Evolutionary conservation across 352 stramenopile genomes (phyloP), one percentile per base, ranked within the genome.

Genomic region (Globisporangium cederbergense): DNA sequence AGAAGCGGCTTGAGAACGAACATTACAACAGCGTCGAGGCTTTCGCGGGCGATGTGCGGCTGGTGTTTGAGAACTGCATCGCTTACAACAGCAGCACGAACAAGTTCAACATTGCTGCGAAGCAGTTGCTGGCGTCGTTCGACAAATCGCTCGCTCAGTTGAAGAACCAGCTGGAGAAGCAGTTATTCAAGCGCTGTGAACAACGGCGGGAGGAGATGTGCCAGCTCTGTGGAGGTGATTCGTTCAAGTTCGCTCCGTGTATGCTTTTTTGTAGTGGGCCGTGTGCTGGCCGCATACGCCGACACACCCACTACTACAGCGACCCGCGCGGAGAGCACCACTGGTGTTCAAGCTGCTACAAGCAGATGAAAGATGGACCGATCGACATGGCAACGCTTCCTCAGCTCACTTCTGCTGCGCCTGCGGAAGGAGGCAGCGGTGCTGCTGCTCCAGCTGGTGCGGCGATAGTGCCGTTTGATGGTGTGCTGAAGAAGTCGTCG

Each of bases 1-100:
- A 97, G 71, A 98, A 98, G 73, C 82, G 91, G 1, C 68, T 99
- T 32, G 96, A 99, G 65, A 97, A 91, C 70, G 90, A 96, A 59
- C 88, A 95, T 52, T 99, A 99, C 82, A 90, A 86, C 69, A 95
- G 86, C 11, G 88, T 95, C 18, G 86, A 96, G 58, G 83, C 86
- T 14, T 95, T 95, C 74, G 86, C 88, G 0, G 87, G 76, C 3
- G 88, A 97, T 62, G 83, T 97, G n/a, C 89, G 87, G 0, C 75
- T 96, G 28, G 88, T 95, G 20, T 97, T 96, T 62, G 86, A 95
- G 42, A 97, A 97, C 60, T 94, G 85, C 61, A 94, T 96, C 61
- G 84, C 83, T 18, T 97, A 96, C 75, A 97, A 97, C 64, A 89
- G 79, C 72, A 93, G 83, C 65, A 93, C 82, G 25, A 93, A 96